Evolutionary conservation across 2,329 filamentous ascomycete genomes (phyloP).

Genomic region (Ciborinia camelliae): DNA sequence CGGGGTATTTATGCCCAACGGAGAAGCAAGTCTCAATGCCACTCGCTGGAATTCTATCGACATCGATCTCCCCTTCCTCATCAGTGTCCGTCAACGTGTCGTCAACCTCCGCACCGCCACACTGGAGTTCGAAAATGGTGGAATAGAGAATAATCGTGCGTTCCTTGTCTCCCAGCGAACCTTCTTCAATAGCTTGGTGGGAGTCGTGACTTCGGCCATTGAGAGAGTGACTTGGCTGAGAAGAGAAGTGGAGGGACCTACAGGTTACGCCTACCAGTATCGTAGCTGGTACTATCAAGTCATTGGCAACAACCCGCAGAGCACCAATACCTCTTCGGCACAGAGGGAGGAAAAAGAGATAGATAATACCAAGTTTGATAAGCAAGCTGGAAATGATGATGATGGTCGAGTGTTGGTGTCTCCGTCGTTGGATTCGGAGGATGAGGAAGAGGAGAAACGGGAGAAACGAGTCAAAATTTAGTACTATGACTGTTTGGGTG

Average conservation of each 20-base stretch:
- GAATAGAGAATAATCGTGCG: background rate
- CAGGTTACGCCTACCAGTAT: background rate
- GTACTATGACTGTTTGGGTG: background rate
- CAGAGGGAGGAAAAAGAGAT: too few relatives aligned
- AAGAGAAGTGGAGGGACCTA: background rate
- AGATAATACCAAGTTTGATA: too few relatives aligned
- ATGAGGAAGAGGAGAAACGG: background rate
- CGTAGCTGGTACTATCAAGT: background rate
- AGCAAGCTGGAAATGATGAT: background rate
- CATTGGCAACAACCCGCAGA: background rate
- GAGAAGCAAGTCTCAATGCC: background rate
- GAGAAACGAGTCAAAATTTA: background rate
- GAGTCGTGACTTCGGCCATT: background rate
- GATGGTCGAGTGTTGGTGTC: background rate
- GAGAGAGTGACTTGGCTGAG: background rate
- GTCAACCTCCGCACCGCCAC: background rate
- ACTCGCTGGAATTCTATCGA: background rate
- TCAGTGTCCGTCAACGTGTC: background rate
- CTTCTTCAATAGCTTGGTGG: background rate
- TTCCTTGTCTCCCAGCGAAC: background rate
- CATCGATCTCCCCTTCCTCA: background rate
- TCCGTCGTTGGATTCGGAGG: background rate
- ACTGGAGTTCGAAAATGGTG: background rate
- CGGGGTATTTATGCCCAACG: background rate
- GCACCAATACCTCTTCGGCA: background rate